phyloP scores from a whole-genome alignment of 371 early-diverging fungal genomes.

The Syncephalastrum monosporum region DNA sequence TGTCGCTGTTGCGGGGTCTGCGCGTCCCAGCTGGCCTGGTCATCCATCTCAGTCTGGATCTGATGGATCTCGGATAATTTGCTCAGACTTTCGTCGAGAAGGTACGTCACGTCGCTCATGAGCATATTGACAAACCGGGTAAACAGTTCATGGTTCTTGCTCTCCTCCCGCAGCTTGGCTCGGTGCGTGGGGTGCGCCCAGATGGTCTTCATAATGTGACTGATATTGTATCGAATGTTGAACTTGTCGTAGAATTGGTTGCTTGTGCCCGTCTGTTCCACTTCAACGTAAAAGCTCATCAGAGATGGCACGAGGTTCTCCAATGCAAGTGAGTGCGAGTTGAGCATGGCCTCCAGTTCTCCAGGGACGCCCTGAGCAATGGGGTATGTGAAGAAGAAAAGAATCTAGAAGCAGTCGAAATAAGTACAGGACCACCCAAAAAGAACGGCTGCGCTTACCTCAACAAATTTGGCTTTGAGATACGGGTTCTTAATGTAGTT shows the following conservation, averaged over 20 bases:
- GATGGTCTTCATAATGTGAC: conserved; percentile 86
- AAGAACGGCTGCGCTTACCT: conserved; percentile 44
- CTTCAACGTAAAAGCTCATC: conserved; percentile 92
- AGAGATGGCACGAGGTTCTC: conserved; percentile 76
- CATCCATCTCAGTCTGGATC: conserved; percentile 78
- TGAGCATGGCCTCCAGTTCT: conserved; percentile 66
- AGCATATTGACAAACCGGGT: conserved; percentile 91
- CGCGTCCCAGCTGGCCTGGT: conserved; percentile 53
- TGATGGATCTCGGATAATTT: conserved; percentile 84
- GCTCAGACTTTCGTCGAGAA: conserved; percentile 90
- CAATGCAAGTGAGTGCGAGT: conserved; percentile 72
- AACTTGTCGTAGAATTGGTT: conserved; percentile 98
- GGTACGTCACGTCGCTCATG: conserved; percentile 95
- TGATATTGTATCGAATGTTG: conserved; percentile 94
- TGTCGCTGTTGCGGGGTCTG: conserved; percentile 59
- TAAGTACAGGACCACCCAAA: not conserved
- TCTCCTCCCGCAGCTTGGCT: conserved; percentile 54
- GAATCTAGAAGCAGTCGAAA: conserved; percentile 43
- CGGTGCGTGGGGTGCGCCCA: conserved; percentile 77
- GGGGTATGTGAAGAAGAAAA: conserved; percentile 73
- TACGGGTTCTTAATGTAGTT: conserved; percentile 91
- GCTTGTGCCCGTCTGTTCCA: conserved; percentile 91
- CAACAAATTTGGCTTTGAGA: conserved; percentile 90
- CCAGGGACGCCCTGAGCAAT: conserved; percentile 51
- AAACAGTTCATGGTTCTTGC: conserved; percentile 72